A percentile compares a stretch with the other conserved stretches of the same genome.
These are phyloP conservation scores for Sarocladium oryzae DNA, from an alignment of 2,329 filamentous ascomycete species.

Conservation along the genomic window DNA sequence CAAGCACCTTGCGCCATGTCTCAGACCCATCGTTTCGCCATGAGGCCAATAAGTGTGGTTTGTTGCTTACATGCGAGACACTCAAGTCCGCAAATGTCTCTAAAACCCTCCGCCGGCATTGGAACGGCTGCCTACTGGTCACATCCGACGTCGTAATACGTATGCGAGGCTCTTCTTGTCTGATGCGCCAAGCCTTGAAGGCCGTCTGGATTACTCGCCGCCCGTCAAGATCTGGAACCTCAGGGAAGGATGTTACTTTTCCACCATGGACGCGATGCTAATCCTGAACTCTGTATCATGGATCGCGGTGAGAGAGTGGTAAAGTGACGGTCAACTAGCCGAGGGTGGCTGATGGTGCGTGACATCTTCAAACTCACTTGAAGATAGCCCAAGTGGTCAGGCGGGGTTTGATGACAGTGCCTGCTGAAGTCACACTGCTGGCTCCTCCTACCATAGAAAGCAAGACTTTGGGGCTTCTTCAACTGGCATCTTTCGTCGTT, in stretches of 20 bases:
- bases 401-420: background rate
- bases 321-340: background rate
- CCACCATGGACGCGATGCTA: background rate
- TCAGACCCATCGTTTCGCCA: constrained; percentile 2
- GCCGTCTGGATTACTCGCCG: background rate
- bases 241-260: background rate
- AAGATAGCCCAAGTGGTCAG: background rate
- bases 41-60: background rate
- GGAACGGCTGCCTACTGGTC: background rate
- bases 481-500: too few species aligned
- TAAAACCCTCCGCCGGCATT: background rate
- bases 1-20: constrained; percentile 3
- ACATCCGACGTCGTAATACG: background rate
- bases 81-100: background rate
- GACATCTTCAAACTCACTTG: constrained; percentile 2
- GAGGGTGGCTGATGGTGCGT: background rate
- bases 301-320: too few species aligned
- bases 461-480: too few species aligned
- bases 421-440: too few species aligned
- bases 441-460: too few species aligned
- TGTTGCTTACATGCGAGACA: background rate
- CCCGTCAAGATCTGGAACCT: background rate
- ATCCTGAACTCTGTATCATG: too few species aligned
- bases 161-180: background rate
- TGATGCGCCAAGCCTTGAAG: background rate